phyloP scores from a whole-genome alignment of 2,329 filamentous ascomycete genomes.

The Alternaria incomplexa region DNA sequence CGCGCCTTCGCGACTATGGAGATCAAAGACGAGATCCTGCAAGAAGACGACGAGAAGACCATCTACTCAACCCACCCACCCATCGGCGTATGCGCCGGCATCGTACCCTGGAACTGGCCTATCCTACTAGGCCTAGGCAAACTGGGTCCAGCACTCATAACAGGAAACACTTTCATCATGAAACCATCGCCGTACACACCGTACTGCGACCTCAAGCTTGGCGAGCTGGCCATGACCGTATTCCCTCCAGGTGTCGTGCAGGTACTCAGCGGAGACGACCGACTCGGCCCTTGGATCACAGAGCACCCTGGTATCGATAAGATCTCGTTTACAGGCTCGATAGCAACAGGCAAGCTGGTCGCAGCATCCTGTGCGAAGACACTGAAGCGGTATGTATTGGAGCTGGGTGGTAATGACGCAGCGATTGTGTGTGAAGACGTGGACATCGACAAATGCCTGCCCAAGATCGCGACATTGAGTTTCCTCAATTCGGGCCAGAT shows the following conservation, averaged over 20 bases:
- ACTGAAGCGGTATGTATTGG: conserved; percentile 63
- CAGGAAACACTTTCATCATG: conserved; percentile 62
- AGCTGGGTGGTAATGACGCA: conserved; percentile 64
- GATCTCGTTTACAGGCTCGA: conserved; percentile 69
- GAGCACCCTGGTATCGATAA: conserved; percentile 65
- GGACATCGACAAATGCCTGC: conserved; percentile 52
- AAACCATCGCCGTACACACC: conserved; percentile 65
- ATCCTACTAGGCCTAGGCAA: conserved; percentile 53
- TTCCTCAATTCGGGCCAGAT: conserved; percentile 65
- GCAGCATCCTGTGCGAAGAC: conserved; percentile 61
- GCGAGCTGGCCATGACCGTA: conserved; percentile 62
- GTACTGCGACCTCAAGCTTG: conserved; percentile 64
- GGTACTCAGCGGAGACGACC: conserved; percentile 64
- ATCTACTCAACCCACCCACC: conserved; percentile 52
- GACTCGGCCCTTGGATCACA: conserved; percentile 65
- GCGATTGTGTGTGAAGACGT: conserved; percentile 63
- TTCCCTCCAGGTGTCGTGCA: conserved; percentile 69
- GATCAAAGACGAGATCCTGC: conserved; percentile 45
- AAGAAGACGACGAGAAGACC: conserved; percentile 51
- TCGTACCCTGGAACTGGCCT: conserved; percentile 53
- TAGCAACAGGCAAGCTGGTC: conserved; percentile 64
- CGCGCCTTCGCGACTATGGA: conserved; percentile 40
- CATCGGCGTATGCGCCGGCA: conserved; percentile 52
- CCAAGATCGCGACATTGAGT: conserved; percentile 45
- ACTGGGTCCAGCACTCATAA: conserved; percentile 63